These are phyloP conservation scores for Tuber melanosporum DNA, from an alignment of 495 filamentous ascomycete species.

Conservation along the genomic window DNA sequence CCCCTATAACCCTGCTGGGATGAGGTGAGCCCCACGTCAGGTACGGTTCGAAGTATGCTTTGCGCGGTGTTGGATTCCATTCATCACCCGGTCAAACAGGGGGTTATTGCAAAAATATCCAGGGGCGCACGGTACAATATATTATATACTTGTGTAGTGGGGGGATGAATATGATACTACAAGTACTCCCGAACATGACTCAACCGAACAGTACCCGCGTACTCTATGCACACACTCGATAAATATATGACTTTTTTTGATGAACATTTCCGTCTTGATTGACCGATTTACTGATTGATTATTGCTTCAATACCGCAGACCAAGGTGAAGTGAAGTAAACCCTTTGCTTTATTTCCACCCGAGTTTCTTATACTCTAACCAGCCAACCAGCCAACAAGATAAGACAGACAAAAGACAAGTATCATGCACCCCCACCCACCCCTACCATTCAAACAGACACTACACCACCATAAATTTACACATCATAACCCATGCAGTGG, in stretches of 20 bases:
- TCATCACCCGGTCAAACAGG: background rate
- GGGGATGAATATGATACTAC: background rate
- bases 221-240: background rate
- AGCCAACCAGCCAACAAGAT: no score
- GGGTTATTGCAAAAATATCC: background rate
- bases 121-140: background rate
- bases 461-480: no score
- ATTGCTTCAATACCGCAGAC: background rate
- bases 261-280: background rate
- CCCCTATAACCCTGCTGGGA: background rate
- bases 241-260: background rate
- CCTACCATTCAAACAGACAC: no score
- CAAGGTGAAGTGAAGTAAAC: background rate
- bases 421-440: no score
- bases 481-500: no score
- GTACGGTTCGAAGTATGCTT: background rate
- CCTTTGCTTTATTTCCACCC: background rate
- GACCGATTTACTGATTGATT: background rate
- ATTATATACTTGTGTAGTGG: background rate
- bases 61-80: background rate
- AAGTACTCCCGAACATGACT: background rate
- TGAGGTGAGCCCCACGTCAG: conserved; percentile 3
- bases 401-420: no score
- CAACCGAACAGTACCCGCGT: background rate
- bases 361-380: background rate